Evolutionary conservation across 2,329 filamentous ascomycete genomes (phyloP).

Genomic region (Clarireedia paspali): DNA sequence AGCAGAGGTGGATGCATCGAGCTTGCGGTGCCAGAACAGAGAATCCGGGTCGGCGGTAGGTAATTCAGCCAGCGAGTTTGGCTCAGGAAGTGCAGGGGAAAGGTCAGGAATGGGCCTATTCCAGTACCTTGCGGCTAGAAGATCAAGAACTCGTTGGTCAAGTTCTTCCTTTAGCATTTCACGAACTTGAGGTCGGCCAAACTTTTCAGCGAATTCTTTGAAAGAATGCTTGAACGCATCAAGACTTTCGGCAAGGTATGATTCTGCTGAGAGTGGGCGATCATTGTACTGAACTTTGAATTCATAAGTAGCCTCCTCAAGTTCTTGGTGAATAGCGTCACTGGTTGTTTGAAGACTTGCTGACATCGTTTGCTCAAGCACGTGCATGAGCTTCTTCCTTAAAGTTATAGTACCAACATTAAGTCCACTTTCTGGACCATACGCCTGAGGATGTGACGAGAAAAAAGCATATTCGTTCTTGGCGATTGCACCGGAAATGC

Average conservation of each 20-base stretch:
- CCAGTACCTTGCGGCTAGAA: constrained; percentile 92
- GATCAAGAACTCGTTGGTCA: constrained; percentile 88
- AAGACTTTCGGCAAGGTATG: constrained; percentile 89
- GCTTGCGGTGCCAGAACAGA: constrained; percentile 86
- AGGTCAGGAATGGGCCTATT: constrained; percentile 90
- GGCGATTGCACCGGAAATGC: constrained; percentile 71
- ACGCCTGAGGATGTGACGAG: constrained; percentile 72
- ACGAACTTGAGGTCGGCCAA: constrained; percentile 82
- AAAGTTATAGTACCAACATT: constrained; percentile 78
- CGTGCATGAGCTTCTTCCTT: constrained; percentile 93
- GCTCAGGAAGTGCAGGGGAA: constrained; percentile 55
- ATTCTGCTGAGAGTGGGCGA: constrained; percentile 86
- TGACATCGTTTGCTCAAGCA: constrained; percentile 96
- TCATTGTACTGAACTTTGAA: constrained; percentile 99
- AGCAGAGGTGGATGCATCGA: constrained; percentile 84
- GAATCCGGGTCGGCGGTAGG: constrained; percentile 81
- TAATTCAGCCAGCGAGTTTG: constrained; percentile 67
- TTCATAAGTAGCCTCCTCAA: constrained; percentile 95
- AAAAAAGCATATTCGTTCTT: constrained; percentile 89
- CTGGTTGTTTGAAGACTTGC: constrained; percentile 81
- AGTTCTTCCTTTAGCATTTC: constrained; percentile 86
- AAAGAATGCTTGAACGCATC: constrained; percentile 98
- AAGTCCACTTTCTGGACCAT: constrained; percentile 64
- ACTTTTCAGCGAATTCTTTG: constrained; percentile 83
- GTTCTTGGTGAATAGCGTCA: constrained; percentile 87